Evolutionary conservation across 225 moss, liverwort and hornwort genomes (phyloP).

Genomic region (Climacium dendroides): DNA sequence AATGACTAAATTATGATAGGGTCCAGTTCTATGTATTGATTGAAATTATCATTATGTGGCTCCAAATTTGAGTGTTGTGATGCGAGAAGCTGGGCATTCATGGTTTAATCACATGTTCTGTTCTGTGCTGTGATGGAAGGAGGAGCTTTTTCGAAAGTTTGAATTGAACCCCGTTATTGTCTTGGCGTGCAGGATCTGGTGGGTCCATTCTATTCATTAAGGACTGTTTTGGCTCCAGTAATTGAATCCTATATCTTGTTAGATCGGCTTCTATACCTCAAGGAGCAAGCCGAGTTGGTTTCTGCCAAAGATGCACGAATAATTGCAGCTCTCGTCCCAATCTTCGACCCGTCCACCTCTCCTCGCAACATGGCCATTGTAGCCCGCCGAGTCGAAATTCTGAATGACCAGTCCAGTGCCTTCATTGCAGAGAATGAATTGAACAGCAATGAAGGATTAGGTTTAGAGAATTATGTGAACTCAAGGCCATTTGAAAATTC

Average conservation of each 20-base stretch:
- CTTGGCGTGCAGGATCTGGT: constrained; percentile 33
- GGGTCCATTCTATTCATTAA: constrained; percentile 51
- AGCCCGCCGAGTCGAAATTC: constrained; percentile 5
- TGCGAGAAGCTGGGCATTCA: neutral
- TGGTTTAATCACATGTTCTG: neutral
- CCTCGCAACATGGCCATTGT: constrained; percentile 55
- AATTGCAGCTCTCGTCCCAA: constrained; percentile 26
- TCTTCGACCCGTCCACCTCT: constrained; percentile 38
- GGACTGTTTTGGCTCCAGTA: constrained; percentile 46
- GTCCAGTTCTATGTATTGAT: neutral
- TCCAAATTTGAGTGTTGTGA: neutral
- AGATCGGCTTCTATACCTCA: constrained; percentile 42
- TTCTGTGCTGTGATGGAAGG: neutral
- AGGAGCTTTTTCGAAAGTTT: neutral
- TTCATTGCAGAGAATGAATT: neutral
- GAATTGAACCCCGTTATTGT: neutral
- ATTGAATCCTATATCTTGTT: constrained; percentile 46
- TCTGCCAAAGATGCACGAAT: neutral
- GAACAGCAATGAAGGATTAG: neutral
- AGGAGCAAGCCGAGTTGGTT: constrained; percentile 16
- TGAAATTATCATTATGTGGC: neutral
- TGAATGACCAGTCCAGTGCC: neutral
- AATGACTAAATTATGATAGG: neutral
- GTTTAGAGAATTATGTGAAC: neutral
- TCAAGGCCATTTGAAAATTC: neutral